These are phyloP conservation scores for Diaporthe humulicola DNA, from an alignment of 2,329 filamentous ascomycete genomes.

Conservation along the genomic window DNA sequence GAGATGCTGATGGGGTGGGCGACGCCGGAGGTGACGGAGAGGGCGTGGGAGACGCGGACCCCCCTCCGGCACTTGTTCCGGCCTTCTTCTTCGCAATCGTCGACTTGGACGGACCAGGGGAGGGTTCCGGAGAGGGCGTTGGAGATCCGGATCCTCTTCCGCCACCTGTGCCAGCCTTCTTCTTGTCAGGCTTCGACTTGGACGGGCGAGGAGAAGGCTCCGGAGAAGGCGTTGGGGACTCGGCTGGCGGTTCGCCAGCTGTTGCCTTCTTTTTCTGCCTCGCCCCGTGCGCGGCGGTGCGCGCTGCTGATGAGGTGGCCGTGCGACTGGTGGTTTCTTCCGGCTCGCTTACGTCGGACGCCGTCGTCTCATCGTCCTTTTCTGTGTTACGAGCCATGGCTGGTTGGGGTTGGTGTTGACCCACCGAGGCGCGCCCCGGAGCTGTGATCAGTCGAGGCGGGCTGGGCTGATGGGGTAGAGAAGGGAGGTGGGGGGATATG, in stretches of 20 bases:
- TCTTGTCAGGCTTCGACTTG: background rate
- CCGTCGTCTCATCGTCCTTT: constrained; percentile 25
- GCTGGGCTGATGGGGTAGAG: too few relatives aligned
- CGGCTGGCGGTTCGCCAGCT: background rate
- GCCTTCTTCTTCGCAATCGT: background rate
- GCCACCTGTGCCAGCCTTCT: too few relatives aligned
- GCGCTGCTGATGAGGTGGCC: constrained; percentile 26
- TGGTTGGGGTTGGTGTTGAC: background rate
- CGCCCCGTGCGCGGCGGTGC: background rate
- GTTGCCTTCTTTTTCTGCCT: background rate
- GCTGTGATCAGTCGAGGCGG: background rate
- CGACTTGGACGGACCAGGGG: background rate
- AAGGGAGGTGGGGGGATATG: too few relatives aligned
- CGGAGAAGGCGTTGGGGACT: constrained; percentile 24
- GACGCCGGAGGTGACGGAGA: constrained; percentile 56
- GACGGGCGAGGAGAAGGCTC: background rate
- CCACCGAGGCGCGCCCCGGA: background rate
- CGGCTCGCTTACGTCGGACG: constrained; percentile 32
- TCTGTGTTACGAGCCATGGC: constrained; percentile 30
- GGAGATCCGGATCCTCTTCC: background rate
- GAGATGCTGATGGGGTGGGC: constrained; percentile 16
- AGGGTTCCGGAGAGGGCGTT: background rate
- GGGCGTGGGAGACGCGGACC: background rate
- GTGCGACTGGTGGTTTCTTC: constrained; percentile 32
- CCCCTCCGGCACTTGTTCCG: background rate